Evolutionary conservation across 2,329 filamentous ascomycete genomes (phyloP), one percentile per base, ranked within the genome.

Genomic region (Exophiala mesophila): DNA sequence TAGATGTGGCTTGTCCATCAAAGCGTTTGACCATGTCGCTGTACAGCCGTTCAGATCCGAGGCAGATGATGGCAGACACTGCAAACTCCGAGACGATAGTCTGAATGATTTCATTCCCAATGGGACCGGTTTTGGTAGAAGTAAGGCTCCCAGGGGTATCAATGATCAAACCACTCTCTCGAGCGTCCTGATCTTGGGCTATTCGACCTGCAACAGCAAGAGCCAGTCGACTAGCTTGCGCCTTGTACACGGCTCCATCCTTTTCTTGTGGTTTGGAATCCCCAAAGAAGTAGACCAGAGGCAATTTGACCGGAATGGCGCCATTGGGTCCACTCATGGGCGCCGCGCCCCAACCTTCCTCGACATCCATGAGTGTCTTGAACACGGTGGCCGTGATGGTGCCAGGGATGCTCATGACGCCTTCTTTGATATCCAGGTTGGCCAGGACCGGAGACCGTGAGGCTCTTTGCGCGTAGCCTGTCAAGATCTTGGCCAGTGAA

Each of bases 261-360:
- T 88, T 84, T 54, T 88, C 82, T 1, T 68, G 52, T 39, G 78
- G 73, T 50, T 84, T 71, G 15, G 41, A 44, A 23, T 44, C 45
- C 12, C 92, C 90, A 62, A 86, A 94, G 64, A 88, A 87, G 61
- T 95, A 94, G 19, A 90, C 88, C 40, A 98, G 69, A 4, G 92
- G 92, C 55, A 95, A 73, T 70, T 96, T 97, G 39, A 95, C 87
- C 0, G 90, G 89, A 13, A 94, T 81, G 1, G 82, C 78, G 55
- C 84, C 92, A 28, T 55, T 55, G 1, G 92, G 89, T 0, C 90
- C 92, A 53, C 85, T 94, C 56, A 89, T 94, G 0, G 90, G 89
- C 55, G 87, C 89, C 53, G 78, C 87, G 7, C 92, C 92, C 82
- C 88, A 96, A 15, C 85, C 87, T 48, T 88, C 83, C 57, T 90